These are phyloP conservation scores for Beauveria australis DNA, from an alignment of 2,329 filamentous ascomycete genomes.

Conservation along the genomic window DNA sequence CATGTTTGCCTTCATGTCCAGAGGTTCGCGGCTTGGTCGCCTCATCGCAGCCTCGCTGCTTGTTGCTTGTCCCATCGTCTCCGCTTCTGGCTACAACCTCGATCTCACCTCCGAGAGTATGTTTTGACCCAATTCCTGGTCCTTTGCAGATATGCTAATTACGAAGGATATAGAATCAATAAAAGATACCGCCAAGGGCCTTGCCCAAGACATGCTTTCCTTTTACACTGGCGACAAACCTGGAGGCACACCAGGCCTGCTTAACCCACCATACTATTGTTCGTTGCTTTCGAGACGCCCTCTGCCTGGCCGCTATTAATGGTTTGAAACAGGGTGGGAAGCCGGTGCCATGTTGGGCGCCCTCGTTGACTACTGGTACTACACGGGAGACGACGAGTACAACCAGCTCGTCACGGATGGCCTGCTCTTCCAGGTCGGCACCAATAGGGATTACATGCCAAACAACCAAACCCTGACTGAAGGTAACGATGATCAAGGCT, in stretches of 20 bases:
- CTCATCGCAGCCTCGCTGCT: not conserved
- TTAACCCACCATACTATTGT: constrained; percentile 49
- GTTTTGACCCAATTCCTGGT: not conserved
- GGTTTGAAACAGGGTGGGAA: constrained; percentile 50
- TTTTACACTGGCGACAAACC: constrained; percentile 39
- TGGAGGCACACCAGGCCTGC: constrained; percentile 41
- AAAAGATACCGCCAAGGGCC: constrained; percentile 37
- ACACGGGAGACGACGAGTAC: constrained; percentile 59
- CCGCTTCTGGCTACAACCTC: constrained; percentile 2
- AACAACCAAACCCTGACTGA: constrained; percentile 51
- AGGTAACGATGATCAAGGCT: constrained; percentile 72
- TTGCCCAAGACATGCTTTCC: constrained; percentile 41
- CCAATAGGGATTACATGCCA: constrained; percentile 58
- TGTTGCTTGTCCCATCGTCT: not conserved
- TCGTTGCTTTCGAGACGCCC: constrained; percentile 32
- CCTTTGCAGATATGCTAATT: not conserved
- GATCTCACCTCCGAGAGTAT: constrained; percentile 1
- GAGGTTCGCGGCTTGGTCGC: not conserved
- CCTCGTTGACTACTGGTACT: constrained; percentile 63
- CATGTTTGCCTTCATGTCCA: not conserved
- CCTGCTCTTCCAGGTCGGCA: constrained; percentile 51
- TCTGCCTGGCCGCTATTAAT: constrained; percentile 10
- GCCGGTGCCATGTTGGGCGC: constrained; percentile 63
- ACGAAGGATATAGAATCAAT: constrained; percentile 35
- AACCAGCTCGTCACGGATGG: constrained; percentile 51